Conservation (phyloP, 768 basidiomycete species). For the Boletus rex-veris region DNA sequence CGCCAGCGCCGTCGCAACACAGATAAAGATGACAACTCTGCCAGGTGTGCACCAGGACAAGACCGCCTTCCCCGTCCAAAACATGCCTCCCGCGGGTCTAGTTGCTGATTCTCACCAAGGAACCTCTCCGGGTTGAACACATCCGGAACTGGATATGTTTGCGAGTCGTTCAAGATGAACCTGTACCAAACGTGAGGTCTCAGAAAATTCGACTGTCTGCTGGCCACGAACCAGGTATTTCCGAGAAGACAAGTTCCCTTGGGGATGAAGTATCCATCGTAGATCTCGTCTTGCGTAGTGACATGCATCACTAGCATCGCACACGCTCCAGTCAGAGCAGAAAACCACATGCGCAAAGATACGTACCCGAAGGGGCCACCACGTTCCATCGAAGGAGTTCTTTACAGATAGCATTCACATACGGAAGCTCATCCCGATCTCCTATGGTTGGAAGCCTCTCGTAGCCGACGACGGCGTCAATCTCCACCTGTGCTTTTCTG, state of each 20-base stretch:
- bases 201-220: too few relatives aligned
- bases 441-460: conserved; percentile 10
- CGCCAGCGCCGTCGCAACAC: conserved; percentile 2
- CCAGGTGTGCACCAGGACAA: conserved; percentile 7
- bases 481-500: conserved; percentile 10
- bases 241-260: conserved; percentile 8
- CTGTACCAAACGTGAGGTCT: background rate
- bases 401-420: conserved; percentile 15
- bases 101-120: conserved; percentile 1
- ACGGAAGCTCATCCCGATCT: conserved; percentile 14
- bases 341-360: background rate
- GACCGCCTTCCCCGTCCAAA: conserved; percentile 13
- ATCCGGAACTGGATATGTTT: background rate
- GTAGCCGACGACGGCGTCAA: conserved; percentile 8
- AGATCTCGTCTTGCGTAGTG: conserved; percentile 12
- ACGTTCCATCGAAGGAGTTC: conserved; percentile 13
- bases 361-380: background rate
- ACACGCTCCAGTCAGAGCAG: background rate
- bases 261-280: conserved; percentile 20
- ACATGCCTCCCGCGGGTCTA: conserved; percentile 4
- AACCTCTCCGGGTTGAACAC: conserved; percentile 12
- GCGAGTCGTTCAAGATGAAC: conserved; percentile 1
- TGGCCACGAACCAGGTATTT: conserved; percentile 8
- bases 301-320: background rate
- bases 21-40: conserved; percentile 5